A percentile compares a stretch with the other conserved stretches of the same genome.
Evolutionary conservation across 2,329 filamentous ascomycete species (phyloP).

Genomic region (Ophiocordyceps camponoti-saundersi): DNA sequence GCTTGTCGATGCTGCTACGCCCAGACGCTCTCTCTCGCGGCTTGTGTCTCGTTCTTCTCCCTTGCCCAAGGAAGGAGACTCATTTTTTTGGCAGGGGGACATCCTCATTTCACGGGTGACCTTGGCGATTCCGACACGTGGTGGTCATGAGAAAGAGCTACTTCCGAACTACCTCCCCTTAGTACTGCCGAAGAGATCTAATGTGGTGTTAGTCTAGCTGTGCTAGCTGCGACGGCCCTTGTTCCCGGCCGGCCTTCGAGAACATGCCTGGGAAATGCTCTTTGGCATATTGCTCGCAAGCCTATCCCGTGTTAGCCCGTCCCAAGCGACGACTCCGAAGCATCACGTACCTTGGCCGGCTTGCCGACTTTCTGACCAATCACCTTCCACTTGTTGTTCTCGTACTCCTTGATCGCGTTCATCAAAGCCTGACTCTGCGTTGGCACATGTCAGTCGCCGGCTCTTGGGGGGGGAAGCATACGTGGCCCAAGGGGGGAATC

Average conservation of each 20-base stretch:
- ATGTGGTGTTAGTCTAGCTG: conserved; percentile 12
- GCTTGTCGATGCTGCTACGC: neutral
- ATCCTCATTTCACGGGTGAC: neutral
- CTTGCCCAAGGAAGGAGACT: neutral
- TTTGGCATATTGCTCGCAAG: conserved; percentile 71
- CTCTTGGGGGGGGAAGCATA: conserved; percentile 1
- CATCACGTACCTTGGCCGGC: conserved; percentile 55
- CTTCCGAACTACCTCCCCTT: conserved; percentile 17
- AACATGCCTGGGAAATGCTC: conserved; percentile 60
- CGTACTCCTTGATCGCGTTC: conserved; percentile 95
- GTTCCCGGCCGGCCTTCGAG: conserved; percentile 9
- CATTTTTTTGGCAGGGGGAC: neutral
- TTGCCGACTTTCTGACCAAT: conserved; percentile 96
- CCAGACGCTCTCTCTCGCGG: neutral
- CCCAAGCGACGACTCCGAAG: neutral
- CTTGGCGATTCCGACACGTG: conserved; percentile 1
- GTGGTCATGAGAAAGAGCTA: conserved; percentile 1
- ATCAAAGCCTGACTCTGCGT: conserved; percentile 59
- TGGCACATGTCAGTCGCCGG: conserved; percentile 5
- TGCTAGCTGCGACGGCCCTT: conserved; percentile 5
- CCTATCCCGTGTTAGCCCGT: conserved; percentile 11
- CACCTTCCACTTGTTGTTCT: conserved; percentile 95
- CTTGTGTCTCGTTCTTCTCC: neutral
- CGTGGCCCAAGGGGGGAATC: neutral
- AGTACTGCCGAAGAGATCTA: conserved; percentile 20